Evolutionary conservation across 768 basidiomycete genomes (phyloP), one percentile per base, ranked within the genome.

Genomic region (Hericium erinaceus): DNA sequence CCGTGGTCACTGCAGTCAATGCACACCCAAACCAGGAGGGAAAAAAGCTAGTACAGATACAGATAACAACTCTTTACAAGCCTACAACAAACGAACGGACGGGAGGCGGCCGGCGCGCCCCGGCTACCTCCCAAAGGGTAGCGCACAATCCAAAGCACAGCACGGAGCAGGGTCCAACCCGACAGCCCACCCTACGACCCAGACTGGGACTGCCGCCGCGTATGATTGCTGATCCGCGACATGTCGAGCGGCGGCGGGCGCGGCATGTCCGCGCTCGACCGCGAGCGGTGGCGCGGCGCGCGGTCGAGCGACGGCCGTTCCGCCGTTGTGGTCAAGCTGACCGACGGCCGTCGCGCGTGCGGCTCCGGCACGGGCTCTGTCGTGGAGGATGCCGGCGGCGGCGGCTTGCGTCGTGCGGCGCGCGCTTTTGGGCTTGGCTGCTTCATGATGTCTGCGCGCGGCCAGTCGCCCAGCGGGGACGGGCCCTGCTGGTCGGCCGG

Each of bases 401-500:
- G 41, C 12, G 28, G 39, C 33, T 53, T 62, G 24, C 22, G 49
- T 1, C 48, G 56, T 16, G 48, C 7, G 7, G 10, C 28, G 6
- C 7, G 40, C 20, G 28, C 54, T 50, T 22, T 58, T 33, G 28
- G 28, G 9, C 48, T 24, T 1, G 60, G 57, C n/a, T 38, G 57
- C 16, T 55, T 55, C 57, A 63, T 63, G 52, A 63, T 63, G 41
- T 63, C 61, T 15, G 53, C 38, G 39, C 61, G 61, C 10, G 61
- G 61, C 61, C 61, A 63, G 33, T 63, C 52, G 39, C 55, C 55
- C 28, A 63, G 57, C n/a, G 61, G 61, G 1, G 48, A 52, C 18
- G 61, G 57, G 39, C 44, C 52, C n/a, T 48, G 37, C 38, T 33
- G 52, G 4, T 24, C 11, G 5, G 33, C 15, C 2, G 54, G 28